These are phyloP conservation scores for Thraustochytrium sp. DNA, from an alignment of 352 stramenopile genomes.

Conservation along the genomic window DNA sequence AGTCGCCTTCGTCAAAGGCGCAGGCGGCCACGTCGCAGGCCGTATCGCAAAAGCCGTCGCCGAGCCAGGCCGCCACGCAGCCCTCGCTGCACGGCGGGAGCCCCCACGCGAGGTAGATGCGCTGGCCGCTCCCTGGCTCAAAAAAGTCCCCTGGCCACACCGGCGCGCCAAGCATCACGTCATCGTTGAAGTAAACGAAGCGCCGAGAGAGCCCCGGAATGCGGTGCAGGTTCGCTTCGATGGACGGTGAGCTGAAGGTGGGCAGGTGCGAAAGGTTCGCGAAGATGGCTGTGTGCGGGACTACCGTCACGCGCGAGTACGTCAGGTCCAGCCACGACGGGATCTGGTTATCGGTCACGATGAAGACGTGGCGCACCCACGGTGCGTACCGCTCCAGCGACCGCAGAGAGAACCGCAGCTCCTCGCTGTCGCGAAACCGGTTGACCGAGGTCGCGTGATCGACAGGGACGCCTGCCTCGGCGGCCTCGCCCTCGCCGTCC, in stretches of 20 bases:
- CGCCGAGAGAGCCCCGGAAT: conserved; percentile 79
- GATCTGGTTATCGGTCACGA: conserved; percentile 88
- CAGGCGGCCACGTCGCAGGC: conserved; percentile 79
- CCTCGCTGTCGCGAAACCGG: conserved; percentile 86
- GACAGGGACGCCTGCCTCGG: neutral
- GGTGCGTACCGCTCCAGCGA: conserved; percentile 88
- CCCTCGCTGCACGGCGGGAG: conserved; percentile 72
- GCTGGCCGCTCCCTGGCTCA: conserved; percentile 70
- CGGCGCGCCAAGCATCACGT: conserved; percentile 82
- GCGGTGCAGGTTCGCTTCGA: conserved; percentile 85
- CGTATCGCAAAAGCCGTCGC: conserved; percentile 64
- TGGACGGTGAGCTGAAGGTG: conserved; percentile 85
- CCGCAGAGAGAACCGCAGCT: conserved; percentile 75
- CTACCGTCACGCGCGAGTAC: conserved; percentile 66
- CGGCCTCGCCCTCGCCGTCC: conserved; percentile 62
- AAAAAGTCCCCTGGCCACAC: conserved; percentile 85
- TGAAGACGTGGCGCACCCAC: conserved; percentile 85
- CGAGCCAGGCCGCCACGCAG: conserved; percentile 60
- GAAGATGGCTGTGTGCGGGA: conserved; percentile 85
- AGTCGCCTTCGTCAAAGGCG: conserved; percentile 86
- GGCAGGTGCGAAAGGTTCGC: conserved; percentile 73
- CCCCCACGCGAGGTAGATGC: conserved; percentile 85
- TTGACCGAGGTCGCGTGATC: conserved; percentile 52
- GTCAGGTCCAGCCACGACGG: conserved; percentile 83
- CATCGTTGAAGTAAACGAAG: conserved; percentile 94